Evolutionary conservation across 495 filamentous ascomycete genomes (phyloP).

Genomic region (Letharia columbiana): DNA sequence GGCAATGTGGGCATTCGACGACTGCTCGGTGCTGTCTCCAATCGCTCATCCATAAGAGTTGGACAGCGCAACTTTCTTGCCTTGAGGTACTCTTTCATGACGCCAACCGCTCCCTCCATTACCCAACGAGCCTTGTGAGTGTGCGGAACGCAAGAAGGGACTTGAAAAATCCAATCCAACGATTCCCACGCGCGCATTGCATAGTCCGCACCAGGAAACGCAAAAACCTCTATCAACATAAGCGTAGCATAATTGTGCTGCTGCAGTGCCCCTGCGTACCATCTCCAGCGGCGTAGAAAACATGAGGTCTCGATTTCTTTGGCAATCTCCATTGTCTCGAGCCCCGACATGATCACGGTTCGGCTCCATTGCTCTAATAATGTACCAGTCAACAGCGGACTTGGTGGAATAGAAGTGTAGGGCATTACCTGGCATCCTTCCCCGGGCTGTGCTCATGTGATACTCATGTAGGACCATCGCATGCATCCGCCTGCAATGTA

Average conservation of each 20-base stretch:
- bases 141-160: slow-evolving; percentile 39
- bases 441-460: slow-evolving; percentile 42
- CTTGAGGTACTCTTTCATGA: not conserved
- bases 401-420: not conserved
- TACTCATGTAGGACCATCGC: slow-evolving; percentile 59
- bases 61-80: not conserved
- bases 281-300: slow-evolving; percentile 31
- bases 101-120: slow-evolving; percentile 30
- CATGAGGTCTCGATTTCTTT: slow-evolving; percentile 30
- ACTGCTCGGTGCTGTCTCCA: not conserved
- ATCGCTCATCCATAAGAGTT: not conserved
- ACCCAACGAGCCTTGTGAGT: slow-evolving; percentile 36
- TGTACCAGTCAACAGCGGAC: not conserved
- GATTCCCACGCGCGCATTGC: slow-evolving; percentile 59
- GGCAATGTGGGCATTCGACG: not conserved
- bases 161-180: slow-evolving; percentile 60
- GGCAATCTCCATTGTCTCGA: slow-evolving; percentile 29
- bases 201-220: slow-evolving; percentile 44
- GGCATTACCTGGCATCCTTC: slow-evolving; percentile 34
- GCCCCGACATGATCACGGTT: slow-evolving; percentile 29
- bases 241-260: slow-evolving; percentile 42
- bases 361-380: slow-evolving; percentile 27
- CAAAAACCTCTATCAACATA: slow-evolving; percentile 44
- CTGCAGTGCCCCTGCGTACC: slow-evolving; percentile 41
- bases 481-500: slow-evolving; percentile 52